These are phyloP conservation scores for Mariannaea sp. DNA, from an alignment of 2,329 filamentous ascomycete genomes.

Conservation along the genomic window DNA sequence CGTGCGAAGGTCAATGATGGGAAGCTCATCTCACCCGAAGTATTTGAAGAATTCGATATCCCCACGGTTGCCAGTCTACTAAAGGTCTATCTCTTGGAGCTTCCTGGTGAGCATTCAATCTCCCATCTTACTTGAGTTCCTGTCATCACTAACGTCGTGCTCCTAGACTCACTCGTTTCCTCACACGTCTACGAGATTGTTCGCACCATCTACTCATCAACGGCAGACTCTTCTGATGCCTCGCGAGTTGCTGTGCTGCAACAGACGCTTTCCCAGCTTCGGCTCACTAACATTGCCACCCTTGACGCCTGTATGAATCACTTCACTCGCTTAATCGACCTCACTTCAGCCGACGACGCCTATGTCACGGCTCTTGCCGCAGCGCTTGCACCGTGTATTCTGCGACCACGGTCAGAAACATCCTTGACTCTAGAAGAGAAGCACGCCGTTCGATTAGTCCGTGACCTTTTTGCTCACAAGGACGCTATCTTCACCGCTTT, in stretches of 20 bases:
- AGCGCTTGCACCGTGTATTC: slow-evolving; percentile 79
- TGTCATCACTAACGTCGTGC: slow-evolving; percentile 34
- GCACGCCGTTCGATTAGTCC: slow-evolving; percentile 86
- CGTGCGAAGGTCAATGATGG: slow-evolving; percentile 85
- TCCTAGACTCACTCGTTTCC: slow-evolving; percentile 89
- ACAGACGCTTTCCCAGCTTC: slow-evolving; percentile 91
- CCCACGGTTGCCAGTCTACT: slow-evolving; percentile 90
- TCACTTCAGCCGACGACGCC: slow-evolving; percentile 91
- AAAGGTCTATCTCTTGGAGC: slow-evolving; percentile 92
- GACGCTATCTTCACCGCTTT: slow-evolving; percentile 94
- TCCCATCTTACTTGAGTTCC: background rate
- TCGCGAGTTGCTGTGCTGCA: slow-evolving; percentile 89
- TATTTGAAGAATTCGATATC: slow-evolving; percentile 87
- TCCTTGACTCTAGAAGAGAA: slow-evolving; percentile 95
- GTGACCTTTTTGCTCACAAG: slow-evolving; percentile 92
- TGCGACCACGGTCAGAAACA: slow-evolving; percentile 85
- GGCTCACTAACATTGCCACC: slow-evolving; percentile 97
- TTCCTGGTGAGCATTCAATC: slow-evolving; percentile 71
- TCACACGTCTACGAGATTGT: slow-evolving; percentile 99
- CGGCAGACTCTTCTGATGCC: slow-evolving; percentile 75
- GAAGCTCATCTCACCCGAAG: slow-evolving; percentile 74
- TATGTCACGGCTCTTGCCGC: slow-evolving; percentile 79
- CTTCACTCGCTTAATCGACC: slow-evolving; percentile 93
- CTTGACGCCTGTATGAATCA: slow-evolving; percentile 97
- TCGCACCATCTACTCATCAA: slow-evolving; percentile 91